phyloP scores from a whole-genome alignment of 371 early-diverging fungal species.

The Fennellomyces sp. region DNA sequence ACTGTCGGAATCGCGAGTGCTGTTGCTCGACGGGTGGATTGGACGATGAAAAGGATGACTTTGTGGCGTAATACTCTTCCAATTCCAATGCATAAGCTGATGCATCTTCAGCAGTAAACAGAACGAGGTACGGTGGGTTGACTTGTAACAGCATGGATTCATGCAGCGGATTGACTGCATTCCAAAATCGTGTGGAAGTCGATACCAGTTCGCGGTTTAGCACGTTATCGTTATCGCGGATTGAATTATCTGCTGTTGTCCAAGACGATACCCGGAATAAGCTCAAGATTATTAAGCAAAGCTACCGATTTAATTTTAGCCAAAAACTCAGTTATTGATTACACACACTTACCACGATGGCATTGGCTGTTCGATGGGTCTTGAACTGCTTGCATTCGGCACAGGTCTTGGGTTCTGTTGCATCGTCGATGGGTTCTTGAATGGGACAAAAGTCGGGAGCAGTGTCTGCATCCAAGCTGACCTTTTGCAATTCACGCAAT shows the following conservation, averaged over 20 bases:
- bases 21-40: not conserved
- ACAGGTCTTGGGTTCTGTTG: slow-evolving; percentile 16
- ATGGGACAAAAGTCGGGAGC: slow-evolving; percentile 27
- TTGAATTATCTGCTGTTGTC: not conserved
- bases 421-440: slow-evolving; percentile 20
- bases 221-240: not conserved
- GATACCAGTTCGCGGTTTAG: slow-evolving; percentile 6
- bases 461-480: slow-evolving; percentile 19
- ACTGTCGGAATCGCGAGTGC: slow-evolving; percentile 11
- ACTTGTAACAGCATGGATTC: slow-evolving; percentile 18
- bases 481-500: slow-evolving; percentile 23
- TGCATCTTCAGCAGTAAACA: slow-evolving; percentile 4
- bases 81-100: not conserved
- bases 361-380: slow-evolving; percentile 31
- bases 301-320: slow-evolving; percentile 1
- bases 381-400: slow-evolving; percentile 34
- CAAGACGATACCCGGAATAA: not conserved
- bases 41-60: not conserved
- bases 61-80: slow-evolving; percentile 17
- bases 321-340: slow-evolving; percentile 6
- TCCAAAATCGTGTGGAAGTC: slow-evolving; percentile 32
- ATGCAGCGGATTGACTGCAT: slow-evolving; percentile 28
- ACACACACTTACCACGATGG: slow-evolving; percentile 23
- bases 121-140: slow-evolving; percentile 17
- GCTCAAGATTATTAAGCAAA: not conserved